A percentile compares a stretch with the other conserved stretches of the same genome.
These are phyloP conservation scores for Schoenoplectus tabernaemontani DNA, from an alignment of 202 grass and related monocot species.

Conservation along the genomic window DNA sequence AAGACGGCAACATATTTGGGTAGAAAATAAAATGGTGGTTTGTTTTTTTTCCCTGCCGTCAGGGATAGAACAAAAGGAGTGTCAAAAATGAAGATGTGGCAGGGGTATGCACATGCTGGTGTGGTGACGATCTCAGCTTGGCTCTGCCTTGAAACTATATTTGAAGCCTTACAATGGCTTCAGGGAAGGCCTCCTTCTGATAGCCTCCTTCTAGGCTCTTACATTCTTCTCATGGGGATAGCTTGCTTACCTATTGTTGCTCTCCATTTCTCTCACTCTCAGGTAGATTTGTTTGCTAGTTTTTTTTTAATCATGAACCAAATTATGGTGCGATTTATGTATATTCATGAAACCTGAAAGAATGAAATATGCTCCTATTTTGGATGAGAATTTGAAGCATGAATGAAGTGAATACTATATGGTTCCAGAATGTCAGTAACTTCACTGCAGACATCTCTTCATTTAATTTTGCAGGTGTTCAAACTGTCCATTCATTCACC, in stretches of 20 bases:
- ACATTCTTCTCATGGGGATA: conserved; percentile 63
- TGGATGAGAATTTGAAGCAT: neutral
- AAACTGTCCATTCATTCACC: neutral
- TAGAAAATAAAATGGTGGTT: neutral
- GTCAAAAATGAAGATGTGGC: conserved; percentile 88
- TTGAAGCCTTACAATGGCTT: conserved; percentile 96
- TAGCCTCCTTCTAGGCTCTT: conserved; percentile 82
- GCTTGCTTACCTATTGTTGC: conserved; percentile 81
- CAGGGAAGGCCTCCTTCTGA: conserved; percentile 90
- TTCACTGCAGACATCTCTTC: neutral
- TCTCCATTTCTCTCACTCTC: conserved; percentile 60
- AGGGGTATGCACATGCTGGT: conserved; percentile 85
- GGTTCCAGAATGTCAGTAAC: neutral
- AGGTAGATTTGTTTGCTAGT: neutral
- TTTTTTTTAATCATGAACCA: neutral
- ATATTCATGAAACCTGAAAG: neutral
- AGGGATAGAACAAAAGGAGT: conserved; percentile 81
- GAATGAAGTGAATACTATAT: neutral
- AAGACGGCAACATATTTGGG: neutral
- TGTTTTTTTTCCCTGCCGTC: neutral
- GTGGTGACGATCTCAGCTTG: conserved; percentile 75
- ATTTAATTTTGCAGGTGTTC: neutral
- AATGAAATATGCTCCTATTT: neutral
- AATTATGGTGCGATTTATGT: neutral
- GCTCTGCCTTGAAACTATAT: conserved; percentile 92